These are phyloP conservation scores for Cyclotella cryptica DNA, from an alignment of 108 stramenopile genomes.

Conservation along the genomic window DNA sequence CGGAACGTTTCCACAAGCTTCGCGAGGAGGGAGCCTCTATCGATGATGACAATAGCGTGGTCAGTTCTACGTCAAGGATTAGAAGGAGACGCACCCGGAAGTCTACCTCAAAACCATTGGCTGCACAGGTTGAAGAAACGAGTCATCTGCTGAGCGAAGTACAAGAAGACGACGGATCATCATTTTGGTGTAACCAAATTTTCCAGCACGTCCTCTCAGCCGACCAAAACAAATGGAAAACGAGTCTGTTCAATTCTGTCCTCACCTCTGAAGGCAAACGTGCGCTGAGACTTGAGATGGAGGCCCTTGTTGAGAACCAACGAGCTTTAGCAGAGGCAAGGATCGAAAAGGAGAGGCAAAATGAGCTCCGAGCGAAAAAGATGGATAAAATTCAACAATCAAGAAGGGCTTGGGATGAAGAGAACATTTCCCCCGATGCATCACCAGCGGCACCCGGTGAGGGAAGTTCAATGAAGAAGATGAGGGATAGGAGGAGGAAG, in stretches of 20 bases:
- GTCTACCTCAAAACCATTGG: slow-evolving; percentile 16
- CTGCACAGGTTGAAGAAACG: background rate
- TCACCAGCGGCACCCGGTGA: background rate
- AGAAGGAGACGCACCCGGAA: slow-evolving; percentile 44
- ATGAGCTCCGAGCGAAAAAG: slow-evolving; percentile 14
- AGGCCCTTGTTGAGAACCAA: background rate
- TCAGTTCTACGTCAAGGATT: slow-evolving; percentile 37
- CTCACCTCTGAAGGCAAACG: slow-evolving; percentile 27
- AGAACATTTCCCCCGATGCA: background rate
- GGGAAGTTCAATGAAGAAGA: slow-evolving; percentile 16
- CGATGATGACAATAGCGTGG: slow-evolving; percentile 45
- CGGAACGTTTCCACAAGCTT: slow-evolving; percentile 46
- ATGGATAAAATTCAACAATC: slow-evolving; percentile 13
- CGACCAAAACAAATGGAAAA: slow-evolving; percentile 30
- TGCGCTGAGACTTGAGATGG: background rate
- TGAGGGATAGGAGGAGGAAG: slow-evolving; percentile 18
- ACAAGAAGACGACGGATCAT: background rate
- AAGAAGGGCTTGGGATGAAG: background rate
- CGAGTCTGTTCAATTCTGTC: slow-evolving; percentile 7
- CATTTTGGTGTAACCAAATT: slow-evolving; percentile 22
- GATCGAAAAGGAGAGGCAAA: slow-evolving; percentile 11
- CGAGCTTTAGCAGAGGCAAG: background rate
- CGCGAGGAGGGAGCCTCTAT: slow-evolving; percentile 25
- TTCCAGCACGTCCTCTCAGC: slow-evolving; percentile 3
- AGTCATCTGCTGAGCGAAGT: background rate